Evolutionary conservation across 2,329 filamentous ascomycete genomes (phyloP).

Genomic region (Ramularia collo-cygni): DNA sequence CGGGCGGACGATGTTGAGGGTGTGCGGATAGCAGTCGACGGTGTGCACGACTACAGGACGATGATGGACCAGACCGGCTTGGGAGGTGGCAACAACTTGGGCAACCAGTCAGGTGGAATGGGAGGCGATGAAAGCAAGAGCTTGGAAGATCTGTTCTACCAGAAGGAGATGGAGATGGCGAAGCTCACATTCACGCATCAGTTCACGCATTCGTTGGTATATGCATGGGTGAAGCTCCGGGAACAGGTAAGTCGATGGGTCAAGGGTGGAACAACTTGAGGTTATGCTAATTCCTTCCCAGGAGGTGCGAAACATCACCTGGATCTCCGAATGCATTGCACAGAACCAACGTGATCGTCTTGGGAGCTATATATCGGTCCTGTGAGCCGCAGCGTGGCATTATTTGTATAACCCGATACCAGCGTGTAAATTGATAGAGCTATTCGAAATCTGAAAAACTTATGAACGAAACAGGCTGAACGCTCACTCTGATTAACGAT

Average conservation of each 20-base stretch:
- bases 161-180: constrained; percentile 98
- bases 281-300: constrained; percentile 36
- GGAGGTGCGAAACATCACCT: constrained; percentile 99
- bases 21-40: constrained; percentile 87
- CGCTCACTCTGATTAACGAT: too few species aligned
- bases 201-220: constrained; percentile 91
- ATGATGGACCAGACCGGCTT: constrained; percentile 91
- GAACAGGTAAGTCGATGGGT: constrained; percentile 79
- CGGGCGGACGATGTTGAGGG: constrained; percentile 92
- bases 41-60: constrained; percentile 84
- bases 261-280: not conserved
- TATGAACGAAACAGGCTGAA: too few species aligned
- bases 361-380: constrained; percentile 97
- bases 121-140: constrained; percentile 75
- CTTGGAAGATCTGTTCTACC: constrained; percentile 95
- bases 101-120: constrained; percentile 78
- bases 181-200: constrained; percentile 93
- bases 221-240: constrained; percentile 94
- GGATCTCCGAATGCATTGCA: constrained; percentile 99
- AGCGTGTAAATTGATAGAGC: too few species aligned
- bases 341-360: constrained; percentile 99
- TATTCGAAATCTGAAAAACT: too few species aligned
- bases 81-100: constrained; percentile 65
- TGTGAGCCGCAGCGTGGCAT: constrained; percentile 48
- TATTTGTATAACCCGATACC: not conserved